A percentile compares a stretch with the other conserved stretches of the same genome.
These are phyloP conservation scores for Thecaphora thlaspeos DNA, from an alignment of 1,284 basidiomycete genomes.

Conservation along the genomic window DNA sequence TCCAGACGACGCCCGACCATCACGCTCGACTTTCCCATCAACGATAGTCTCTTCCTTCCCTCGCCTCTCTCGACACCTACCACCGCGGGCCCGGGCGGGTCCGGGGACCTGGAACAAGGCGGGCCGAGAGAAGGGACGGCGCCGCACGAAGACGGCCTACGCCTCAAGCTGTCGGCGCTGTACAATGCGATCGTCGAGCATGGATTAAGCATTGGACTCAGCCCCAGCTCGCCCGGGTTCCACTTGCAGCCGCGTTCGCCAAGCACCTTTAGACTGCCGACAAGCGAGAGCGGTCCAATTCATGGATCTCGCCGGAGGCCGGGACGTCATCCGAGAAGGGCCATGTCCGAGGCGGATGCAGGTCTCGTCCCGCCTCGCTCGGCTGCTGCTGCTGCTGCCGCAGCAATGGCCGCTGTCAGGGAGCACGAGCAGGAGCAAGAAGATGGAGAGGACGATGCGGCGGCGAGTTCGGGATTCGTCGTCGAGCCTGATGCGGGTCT, in stretches of 20 bases:
- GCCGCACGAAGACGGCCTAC: not conserved
- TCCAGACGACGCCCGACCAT: constrained; percentile 26
- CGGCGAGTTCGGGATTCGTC: not conserved
- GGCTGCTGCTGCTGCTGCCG: too few relatives aligned
- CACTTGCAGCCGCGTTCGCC: constrained; percentile 40
- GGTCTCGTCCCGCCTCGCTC: too few relatives aligned
- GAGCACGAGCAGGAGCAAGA: not conserved
- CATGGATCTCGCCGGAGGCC: constrained; percentile 10
- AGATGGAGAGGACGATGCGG: not conserved
- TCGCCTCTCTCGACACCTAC: constrained; percentile 6
- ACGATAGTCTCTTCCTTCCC: constrained; percentile 2
- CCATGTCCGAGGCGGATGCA: constrained; percentile 25
- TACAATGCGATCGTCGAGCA: constrained; percentile 48
- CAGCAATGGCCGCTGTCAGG: too few relatives aligned
- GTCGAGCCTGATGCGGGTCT: not conserved
- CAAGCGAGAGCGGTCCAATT: not conserved
- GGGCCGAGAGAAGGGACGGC: not conserved
- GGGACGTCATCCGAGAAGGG: constrained; percentile 9
- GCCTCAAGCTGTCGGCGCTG: constrained; percentile 12
- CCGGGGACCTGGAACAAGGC: too few relatives aligned
- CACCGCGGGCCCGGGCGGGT: constrained; percentile 8
- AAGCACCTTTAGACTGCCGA: constrained; percentile 4
- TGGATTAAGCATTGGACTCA: constrained; percentile 51
- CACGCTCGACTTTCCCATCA: constrained; percentile 35
- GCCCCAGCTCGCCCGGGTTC: constrained; percentile 54